These are phyloP conservation scores for Euphrasia arctica DNA, from an alignment of 305 asterid species.

Conservation along the genomic window DNA sequence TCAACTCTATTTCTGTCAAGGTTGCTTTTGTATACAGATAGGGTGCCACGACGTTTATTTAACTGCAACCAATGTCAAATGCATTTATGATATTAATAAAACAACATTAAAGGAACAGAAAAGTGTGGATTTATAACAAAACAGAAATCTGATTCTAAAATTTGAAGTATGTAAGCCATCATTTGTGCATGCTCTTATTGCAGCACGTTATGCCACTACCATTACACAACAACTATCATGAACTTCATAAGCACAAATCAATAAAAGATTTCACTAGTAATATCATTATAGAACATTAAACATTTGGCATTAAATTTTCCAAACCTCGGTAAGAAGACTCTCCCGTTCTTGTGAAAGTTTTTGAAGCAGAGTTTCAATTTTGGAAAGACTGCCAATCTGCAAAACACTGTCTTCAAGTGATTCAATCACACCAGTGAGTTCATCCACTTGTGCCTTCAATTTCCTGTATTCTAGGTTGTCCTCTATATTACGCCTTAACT, in stretches of 20 bases:
- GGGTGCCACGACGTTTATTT: conserved; percentile 71
- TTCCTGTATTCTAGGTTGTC: conserved; percentile 81
- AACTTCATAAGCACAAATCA: conserved; percentile 15
- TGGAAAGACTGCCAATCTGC: conserved; percentile 67
- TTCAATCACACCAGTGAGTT: conserved; percentile 69
- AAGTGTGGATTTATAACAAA: conserved; percentile 13
- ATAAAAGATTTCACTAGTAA: conserved; percentile 6
- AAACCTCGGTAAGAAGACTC: conserved; percentile 85
- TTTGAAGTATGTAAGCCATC: conserved; percentile 4
- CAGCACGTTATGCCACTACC: conserved; percentile 16
- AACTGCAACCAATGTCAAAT: conserved; percentile 47
- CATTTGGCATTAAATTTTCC: conserved; percentile 23
- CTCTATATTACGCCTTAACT: conserved; percentile 64
- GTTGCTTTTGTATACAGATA: conserved; percentile 84
- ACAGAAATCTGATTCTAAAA: neutral
- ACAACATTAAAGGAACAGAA: conserved; percentile 1
- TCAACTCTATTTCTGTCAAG: conserved; percentile 68
- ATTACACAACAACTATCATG: conserved; percentile 12
- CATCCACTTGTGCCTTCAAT: conserved; percentile 64
- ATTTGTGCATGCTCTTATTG: conserved; percentile 5
- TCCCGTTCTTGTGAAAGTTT: conserved; percentile 80
- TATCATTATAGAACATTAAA: conserved; percentile 2
- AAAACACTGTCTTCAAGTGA: conserved; percentile 59
- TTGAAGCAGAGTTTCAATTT: conserved; percentile 54
- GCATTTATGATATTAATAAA: conserved; percentile 7